Conservation (phyloP, 1,139 yeast genomes). For the Kurtzmaniella quercitrusa region DNA sequence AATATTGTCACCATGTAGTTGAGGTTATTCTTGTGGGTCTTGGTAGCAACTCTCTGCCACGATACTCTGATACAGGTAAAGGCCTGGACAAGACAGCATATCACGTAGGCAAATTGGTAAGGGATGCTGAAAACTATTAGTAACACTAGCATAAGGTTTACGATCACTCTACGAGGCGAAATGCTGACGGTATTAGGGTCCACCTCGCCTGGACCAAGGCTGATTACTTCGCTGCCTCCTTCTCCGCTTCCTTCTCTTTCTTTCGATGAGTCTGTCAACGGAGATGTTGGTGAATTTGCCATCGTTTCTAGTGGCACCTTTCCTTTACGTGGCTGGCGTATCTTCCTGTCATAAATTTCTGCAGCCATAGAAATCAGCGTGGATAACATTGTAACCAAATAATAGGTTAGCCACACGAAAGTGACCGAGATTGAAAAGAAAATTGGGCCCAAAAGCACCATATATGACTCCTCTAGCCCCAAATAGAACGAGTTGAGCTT, state of each 20-base stretch:
- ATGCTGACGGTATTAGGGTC: neutral
- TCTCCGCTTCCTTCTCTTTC: too few species aligned
- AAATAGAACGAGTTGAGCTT: constrained; percentile 46
- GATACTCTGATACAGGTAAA: constrained; percentile 36
- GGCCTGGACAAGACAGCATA: constrained; percentile 52
- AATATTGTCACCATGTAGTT: constrained; percentile 55
- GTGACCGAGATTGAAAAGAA: constrained; percentile 52
- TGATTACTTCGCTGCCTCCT: too few species aligned
- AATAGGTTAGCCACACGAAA: constrained; percentile 32
- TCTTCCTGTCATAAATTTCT: neutral
- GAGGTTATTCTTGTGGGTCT: constrained; percentile 17
- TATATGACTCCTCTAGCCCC: constrained; percentile 58
- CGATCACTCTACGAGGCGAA: neutral
- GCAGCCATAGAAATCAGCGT: neutral
- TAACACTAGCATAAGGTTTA: constrained; percentile 2
- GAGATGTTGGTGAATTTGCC: neutral
- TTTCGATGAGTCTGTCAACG: too few species aligned
- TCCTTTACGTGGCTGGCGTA: neutral
- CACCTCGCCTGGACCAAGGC: too few species aligned
- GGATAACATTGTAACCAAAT: constrained; percentile 9
- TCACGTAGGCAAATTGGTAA: constrained; percentile 69
- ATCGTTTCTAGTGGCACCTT: neutral
- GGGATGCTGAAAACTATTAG: constrained; percentile 62
- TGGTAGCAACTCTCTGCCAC: constrained; percentile 1
- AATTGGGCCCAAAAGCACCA: constrained; percentile 58